These are phyloP conservation scores for Pulveroboletus ravenelii DNA, from an alignment of 768 basidiomycete species.

Conservation along the genomic window DNA sequence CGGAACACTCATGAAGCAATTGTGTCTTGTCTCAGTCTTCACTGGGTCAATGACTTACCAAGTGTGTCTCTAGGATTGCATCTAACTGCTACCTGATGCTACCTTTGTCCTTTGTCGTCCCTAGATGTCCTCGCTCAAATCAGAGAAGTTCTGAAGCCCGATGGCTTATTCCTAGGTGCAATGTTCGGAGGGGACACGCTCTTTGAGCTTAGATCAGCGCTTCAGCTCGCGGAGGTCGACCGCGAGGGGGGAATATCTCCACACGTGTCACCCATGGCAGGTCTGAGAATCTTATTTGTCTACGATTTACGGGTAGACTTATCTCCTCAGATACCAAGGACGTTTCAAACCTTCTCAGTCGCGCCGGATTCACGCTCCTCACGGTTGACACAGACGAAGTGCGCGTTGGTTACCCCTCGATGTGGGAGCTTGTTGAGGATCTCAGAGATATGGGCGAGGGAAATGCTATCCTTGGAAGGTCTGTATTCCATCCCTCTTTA, in stretches of 20 bases:
- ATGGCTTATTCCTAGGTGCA: slow-evolving; percentile 92
- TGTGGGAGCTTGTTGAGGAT: slow-evolving; percentile 95
- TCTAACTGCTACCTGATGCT: not conserved
- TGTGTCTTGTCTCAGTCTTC: slow-evolving; percentile 85
- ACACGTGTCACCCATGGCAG: slow-evolving; percentile 95
- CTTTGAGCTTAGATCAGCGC: slow-evolving; percentile 90
- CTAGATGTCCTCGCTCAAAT: slow-evolving; percentile 84
- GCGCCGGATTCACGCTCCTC: slow-evolving; percentile 90
- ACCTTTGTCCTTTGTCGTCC: not conserved
- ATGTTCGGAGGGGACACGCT: slow-evolving; percentile 95
- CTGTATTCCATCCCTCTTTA: slow-evolving; percentile 12
- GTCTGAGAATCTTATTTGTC: slow-evolving; percentile 37
- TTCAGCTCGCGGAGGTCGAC: slow-evolving; percentile 92
- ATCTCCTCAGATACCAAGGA: slow-evolving; percentile 73
- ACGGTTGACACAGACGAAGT: slow-evolving; percentile 97
- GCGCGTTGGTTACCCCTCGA: slow-evolving; percentile 83
- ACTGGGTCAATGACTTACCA: slow-evolving; percentile 98
- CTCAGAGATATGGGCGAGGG: slow-evolving; percentile 95
- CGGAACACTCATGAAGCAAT: slow-evolving; percentile 85
- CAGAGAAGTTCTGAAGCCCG: slow-evolving; percentile 75
- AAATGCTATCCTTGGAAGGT: slow-evolving; percentile 87
- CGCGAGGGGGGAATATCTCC: slow-evolving; percentile 97
- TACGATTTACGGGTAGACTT: slow-evolving; percentile 2
- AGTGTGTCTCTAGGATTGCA: slow-evolving; percentile 42
- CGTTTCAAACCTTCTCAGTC: slow-evolving; percentile 84